These are phyloP conservation scores for Eremochloa ophiuroides DNA, from an alignment of 176 grass and related monocot species.

Conservation along the genomic window DNA sequence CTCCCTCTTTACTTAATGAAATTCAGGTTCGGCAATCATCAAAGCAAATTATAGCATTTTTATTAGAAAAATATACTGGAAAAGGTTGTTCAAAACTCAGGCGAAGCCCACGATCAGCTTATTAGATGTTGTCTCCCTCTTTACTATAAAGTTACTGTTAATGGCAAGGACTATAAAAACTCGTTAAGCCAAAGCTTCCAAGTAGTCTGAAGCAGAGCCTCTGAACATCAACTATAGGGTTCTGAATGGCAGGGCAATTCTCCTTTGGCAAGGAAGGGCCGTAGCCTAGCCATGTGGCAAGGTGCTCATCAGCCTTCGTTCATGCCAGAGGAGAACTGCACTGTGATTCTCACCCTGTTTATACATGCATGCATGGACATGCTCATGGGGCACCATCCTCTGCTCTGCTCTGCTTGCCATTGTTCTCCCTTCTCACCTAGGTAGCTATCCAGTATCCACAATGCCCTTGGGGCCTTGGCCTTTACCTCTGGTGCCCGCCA, in stretches of 20 bases:
- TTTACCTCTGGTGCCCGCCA: neutral
- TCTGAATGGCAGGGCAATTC: slow-evolving; percentile 73
- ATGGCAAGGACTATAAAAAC: neutral
- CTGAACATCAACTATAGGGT: neutral
- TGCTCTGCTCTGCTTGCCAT: neutral
- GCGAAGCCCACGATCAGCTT: neutral
- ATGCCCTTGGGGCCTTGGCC: neutral
- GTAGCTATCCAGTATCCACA: too few species aligned
- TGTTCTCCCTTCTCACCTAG: too few species aligned
- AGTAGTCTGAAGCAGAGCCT: neutral
- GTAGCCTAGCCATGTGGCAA: neutral
- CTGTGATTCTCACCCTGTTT: slow-evolving; percentile 42
- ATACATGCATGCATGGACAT: too few species aligned
- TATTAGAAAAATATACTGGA: neutral
- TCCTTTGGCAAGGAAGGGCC: slow-evolving; percentile 49
- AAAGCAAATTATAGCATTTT: neutral
- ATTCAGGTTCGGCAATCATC: too few species aligned
- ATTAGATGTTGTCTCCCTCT: neutral
- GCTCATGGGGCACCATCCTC: neutral
- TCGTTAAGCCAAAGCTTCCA: neutral
- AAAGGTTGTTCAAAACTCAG: neutral
- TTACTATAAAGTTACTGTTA: neutral
- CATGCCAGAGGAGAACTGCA: slow-evolving; percentile 42
- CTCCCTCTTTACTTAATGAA: neutral
- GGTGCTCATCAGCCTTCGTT: neutral